Base-by-base conservation (phyloP, 768 basidiomycete genomes). In the Crepidotus variabilis region DNA sequence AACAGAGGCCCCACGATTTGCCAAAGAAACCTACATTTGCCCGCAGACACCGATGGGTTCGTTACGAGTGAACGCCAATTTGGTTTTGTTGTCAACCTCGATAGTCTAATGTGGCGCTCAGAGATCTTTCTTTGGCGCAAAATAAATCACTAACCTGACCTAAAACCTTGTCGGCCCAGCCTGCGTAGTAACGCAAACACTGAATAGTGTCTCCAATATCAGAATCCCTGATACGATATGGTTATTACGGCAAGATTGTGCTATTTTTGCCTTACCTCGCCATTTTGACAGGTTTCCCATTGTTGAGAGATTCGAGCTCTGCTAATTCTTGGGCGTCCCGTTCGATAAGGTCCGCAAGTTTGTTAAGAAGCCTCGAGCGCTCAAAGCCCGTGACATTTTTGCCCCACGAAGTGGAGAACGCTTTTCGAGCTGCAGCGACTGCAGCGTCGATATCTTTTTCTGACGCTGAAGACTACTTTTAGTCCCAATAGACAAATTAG, bases 1-100 rank as follows among this genome's bases (percentile, higher is more conserved):
- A 63, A 53, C 2, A 28, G 51, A 43, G 23, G 21, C 35, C 52
- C 48, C 16, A 32, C 35, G 47, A 33, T 20, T 51, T 50, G 43
- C 24, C 14, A 47, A 51, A 22, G 16, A 22, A 16, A 66, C 78
- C 55, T 65, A 91, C 90, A 92, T 95, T 70, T 97, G 95, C 2
- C 89, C 94, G 66, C 91, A 93, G 28, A 95, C 94, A n/a, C 94
- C 94, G 60, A 96, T 87, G 18, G 94, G 93, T 48, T 95, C 94
- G 65, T 90, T 88, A 34, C 84, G 82, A 7, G 93, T 94, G 72
- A 90, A 94, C 4, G 89, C 91, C 54, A 91, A 72, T 72, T 96
- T 97, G 50, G 73, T 76, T 66, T 83, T 85, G 69, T 88, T 87
- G 65, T 92, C 86, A 24, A 91, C 78, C 69, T 94, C 92, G 60